These are phyloP conservation scores for Metrosideros polymorpha DNA, from an alignment of 441 rosid species.

Conservation along the genomic window DNA sequence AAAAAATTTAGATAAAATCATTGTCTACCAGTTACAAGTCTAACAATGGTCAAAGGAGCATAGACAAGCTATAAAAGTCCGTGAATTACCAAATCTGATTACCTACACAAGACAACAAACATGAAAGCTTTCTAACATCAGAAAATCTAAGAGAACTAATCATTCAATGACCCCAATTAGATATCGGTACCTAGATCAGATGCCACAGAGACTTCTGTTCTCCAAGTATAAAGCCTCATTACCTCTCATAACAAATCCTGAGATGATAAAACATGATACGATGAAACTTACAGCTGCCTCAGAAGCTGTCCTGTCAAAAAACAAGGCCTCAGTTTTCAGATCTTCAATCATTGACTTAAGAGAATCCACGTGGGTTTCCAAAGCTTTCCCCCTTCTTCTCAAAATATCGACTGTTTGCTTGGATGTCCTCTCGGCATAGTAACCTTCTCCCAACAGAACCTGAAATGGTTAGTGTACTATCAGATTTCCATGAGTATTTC, in stretches of 20 bases:
- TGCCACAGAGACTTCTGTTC: not conserved
- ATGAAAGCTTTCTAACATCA: not conserved
- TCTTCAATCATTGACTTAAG: conserved; percentile 61
- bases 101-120: not conserved
- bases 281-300: conserved; percentile 56
- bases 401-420: conserved; percentile 73
- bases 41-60: not conserved
- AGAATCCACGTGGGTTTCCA: conserved; percentile 51
- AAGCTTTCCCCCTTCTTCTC: conserved; percentile 63
- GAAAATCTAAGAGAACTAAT: not conserved
- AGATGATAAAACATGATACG: not conserved
- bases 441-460: conserved; percentile 85
- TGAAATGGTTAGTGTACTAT: not conserved
- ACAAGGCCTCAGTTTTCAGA: conserved; percentile 68
- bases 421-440: conserved; percentile 64
- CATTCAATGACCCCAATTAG: not conserved
- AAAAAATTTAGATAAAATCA: not conserved
- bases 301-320: conserved; percentile 64
- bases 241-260: not conserved
- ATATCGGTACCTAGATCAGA: not conserved
- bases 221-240: not conserved
- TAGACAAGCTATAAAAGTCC: not conserved
- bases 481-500: not conserved
- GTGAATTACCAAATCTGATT: not conserved
- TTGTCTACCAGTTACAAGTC: not conserved